Evolutionary conservation across 192 early-diverging fungal species (phyloP).

Genomic region (Umbelopsis sp.): DNA sequence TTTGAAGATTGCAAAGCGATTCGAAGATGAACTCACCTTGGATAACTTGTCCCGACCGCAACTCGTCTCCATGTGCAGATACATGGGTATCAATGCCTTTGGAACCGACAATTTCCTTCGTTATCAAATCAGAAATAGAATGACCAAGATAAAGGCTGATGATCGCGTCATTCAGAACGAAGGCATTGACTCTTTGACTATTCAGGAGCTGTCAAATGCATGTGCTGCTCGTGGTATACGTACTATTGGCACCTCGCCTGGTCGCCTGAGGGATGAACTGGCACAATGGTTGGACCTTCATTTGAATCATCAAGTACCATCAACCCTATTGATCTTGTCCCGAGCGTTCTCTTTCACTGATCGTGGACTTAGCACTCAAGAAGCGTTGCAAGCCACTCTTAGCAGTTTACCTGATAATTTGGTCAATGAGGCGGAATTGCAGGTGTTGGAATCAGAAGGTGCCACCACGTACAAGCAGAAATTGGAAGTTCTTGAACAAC

Average conservation of each 20-base stretch:
- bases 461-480: slow-evolving; percentile 91
- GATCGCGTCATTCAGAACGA: slow-evolving; percentile 85
- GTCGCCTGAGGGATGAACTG: slow-evolving; percentile 85
- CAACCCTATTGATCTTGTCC: slow-evolving; percentile 86
- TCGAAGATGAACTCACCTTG: slow-evolving; percentile 93
- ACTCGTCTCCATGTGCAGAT: slow-evolving; percentile 92
- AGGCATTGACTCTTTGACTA: slow-evolving; percentile 85
- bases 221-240: slow-evolving; percentile 90
- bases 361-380: slow-evolving; percentile 51
- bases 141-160: slow-evolving; percentile 85
- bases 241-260: slow-evolving; percentile 86
- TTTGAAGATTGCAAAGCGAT: slow-evolving; percentile 80
- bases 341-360: slow-evolving; percentile 83
- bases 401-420: slow-evolving; percentile 90
- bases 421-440: slow-evolving; percentile 84
- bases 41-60: slow-evolving; percentile 93
- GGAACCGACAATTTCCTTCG: slow-evolving; percentile 96
- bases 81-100: slow-evolving; percentile 95
- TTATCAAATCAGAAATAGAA: slow-evolving; percentile 87
- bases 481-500: slow-evolving; percentile 91
- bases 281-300: slow-evolving; percentile 95
- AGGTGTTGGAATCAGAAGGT: slow-evolving; percentile 87
- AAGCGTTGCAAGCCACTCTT: slow-evolving; percentile 92
- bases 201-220: slow-evolving; percentile 87
- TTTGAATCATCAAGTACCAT: slow-evolving; percentile 88